These are phyloP conservation scores for Coccomyxa subellipsoidea DNA, from an alignment of 163 green algal species.

Conservation along the genomic window DNA sequence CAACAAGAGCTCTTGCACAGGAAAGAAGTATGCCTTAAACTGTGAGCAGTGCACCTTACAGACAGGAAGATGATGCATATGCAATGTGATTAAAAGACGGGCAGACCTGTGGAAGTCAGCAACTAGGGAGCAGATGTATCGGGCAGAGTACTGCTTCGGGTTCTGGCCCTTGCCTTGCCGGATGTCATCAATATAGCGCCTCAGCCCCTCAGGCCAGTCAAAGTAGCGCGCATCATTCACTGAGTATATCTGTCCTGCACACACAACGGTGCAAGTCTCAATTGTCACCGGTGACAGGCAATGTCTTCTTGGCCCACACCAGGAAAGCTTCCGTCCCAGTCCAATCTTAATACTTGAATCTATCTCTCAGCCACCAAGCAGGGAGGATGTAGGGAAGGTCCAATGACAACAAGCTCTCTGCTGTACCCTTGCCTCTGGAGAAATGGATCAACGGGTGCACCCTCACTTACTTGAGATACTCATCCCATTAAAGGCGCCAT, in stretches of 20 bases:
- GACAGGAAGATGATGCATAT: background rate
- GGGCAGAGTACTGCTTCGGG: slow-evolving; percentile 43
- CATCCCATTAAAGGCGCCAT: too few species aligned
- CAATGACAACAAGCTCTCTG: too few species aligned
- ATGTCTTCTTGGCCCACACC: background rate
- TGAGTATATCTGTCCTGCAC: slow-evolving; percentile 45
- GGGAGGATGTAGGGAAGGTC: too few species aligned
- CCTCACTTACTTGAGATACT: too few species aligned
- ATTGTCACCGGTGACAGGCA: background rate
- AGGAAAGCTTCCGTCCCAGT: background rate
- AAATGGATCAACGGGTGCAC: background rate
- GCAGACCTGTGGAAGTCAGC: slow-evolving; percentile 15
- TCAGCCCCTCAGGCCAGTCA: slow-evolving; percentile 42
- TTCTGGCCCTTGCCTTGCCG: slow-evolving; percentile 37
- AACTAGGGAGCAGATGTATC: slow-evolving; percentile 55
- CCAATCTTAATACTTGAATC: background rate
- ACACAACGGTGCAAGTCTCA: background rate
- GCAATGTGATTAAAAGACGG: background rate
- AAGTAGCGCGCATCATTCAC: slow-evolving; percentile 55
- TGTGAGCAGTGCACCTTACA: too few species aligned
- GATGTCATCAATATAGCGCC: slow-evolving; percentile 42
- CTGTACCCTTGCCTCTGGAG: background rate
- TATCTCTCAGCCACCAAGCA: background rate
- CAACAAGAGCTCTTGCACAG: too few species aligned
- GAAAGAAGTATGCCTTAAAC: too few species aligned